Conservation (phyloP, 345 rosid genomes). For the Tarenaya hassleriana region DNA sequence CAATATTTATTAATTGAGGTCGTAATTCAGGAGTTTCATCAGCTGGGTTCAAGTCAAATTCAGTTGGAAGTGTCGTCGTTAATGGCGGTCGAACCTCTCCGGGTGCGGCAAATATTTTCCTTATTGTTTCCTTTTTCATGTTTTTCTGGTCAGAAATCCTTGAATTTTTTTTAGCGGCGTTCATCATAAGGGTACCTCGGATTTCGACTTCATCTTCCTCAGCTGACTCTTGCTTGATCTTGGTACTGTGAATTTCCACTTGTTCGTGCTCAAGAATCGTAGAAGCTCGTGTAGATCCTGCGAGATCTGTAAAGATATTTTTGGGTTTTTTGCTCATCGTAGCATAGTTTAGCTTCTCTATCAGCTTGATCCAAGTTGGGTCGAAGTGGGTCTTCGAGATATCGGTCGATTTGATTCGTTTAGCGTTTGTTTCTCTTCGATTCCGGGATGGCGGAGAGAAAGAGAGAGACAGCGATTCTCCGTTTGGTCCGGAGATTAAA, state of each 20-base stretch:
- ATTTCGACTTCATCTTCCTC: not conserved
- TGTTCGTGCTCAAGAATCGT: constrained; percentile 14
- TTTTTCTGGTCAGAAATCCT: too few species aligned
- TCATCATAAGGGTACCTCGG: too few species aligned
- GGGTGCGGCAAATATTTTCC: too few species aligned
- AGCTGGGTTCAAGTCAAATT: too few species aligned
- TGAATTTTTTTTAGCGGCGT: too few species aligned
- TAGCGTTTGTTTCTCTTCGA: constrained; percentile 4
- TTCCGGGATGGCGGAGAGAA: constrained; percentile 24
- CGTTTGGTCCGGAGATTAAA: constrained; percentile 67
- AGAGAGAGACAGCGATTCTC: constrained; percentile 48
- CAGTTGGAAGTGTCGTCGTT: too few species aligned
- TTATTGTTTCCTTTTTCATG: too few species aligned
- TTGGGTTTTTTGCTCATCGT: constrained; percentile 9
- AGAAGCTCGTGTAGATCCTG: constrained; percentile 20
- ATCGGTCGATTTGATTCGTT: constrained; percentile 21
- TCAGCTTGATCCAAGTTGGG: constrained; percentile 5
- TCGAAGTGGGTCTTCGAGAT: constrained; percentile 18
- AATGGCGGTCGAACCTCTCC: too few species aligned
- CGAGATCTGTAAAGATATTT: constrained; percentile 6
- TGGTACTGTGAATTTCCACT: constrained; percentile 23
- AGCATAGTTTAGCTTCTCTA: not conserved
- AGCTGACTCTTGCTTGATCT: constrained; percentile 1
- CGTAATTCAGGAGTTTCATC: too few species aligned
- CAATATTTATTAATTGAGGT: too few species aligned